Percentiles rank a stretch among this genome's conserved stretches.
These are phyloP conservation scores for Hirsutella minnesotensis DNA, from an alignment of 2,329 filamentous ascomycete species.

Conservation along the genomic window DNA sequence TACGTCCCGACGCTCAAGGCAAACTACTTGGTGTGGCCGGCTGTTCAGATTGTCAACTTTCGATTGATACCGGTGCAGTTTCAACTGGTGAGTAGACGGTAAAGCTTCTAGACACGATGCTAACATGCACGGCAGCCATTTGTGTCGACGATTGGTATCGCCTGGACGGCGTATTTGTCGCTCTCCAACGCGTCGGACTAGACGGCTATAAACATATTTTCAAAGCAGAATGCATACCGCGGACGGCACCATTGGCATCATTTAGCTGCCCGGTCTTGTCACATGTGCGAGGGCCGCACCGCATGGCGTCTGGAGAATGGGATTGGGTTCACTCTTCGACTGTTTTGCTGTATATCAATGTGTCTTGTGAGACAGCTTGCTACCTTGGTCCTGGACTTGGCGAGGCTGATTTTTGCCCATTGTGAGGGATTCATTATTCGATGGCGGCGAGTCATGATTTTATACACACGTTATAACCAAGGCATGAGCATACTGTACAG, in stretches of 20 bases:
- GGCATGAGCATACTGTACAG: too few species aligned
- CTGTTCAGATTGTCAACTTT: constrained; percentile 95
- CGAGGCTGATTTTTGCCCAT: too few species aligned
- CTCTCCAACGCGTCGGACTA: constrained; percentile 76
- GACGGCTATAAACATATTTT: too few species aligned
- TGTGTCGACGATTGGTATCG: constrained; percentile 89
- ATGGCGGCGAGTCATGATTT: too few species aligned
- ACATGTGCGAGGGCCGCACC: constrained; percentile 3
- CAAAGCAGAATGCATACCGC: too few species aligned
- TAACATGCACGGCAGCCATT: constrained; percentile 54
- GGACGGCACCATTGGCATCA: too few species aligned
- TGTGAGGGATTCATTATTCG: too few species aligned
- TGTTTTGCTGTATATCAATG: too few species aligned
- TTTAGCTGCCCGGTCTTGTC: background rate
- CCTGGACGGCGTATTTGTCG: constrained; percentile 94
- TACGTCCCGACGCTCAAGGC: constrained; percentile 90
- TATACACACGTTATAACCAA: too few species aligned
- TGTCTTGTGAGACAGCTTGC: too few species aligned
- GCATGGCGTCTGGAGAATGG: constrained; percentile 6
- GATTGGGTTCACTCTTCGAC: background rate
- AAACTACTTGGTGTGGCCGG: constrained; percentile 91
- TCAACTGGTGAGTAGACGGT: constrained; percentile 88
- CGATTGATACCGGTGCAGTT: constrained; percentile 88
- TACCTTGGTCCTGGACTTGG: too few species aligned
- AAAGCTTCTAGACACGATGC: background rate